Base-by-base conservation (phyloP, 768 basidiomycete species). In the Lactarius hatsudake region DNA sequence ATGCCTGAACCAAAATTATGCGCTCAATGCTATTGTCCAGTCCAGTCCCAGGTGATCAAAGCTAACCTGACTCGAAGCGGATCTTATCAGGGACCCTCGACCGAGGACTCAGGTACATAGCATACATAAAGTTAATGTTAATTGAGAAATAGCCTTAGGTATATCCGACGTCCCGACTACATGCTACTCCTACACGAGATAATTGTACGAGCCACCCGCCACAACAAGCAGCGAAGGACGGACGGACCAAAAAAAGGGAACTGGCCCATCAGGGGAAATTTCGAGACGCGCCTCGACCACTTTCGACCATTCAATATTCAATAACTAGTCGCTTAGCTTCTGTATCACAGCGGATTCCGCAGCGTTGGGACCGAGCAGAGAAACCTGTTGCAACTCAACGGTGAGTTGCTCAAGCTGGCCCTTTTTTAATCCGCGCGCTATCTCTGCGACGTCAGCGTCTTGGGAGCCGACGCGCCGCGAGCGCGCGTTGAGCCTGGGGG, bases 331-430 rank as follows among this genome's bases (percentile, higher is more conserved):
- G 51, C 59, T 15, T 15, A 68, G 26, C 59, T 56, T 54, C 58
- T 45, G 30, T 43, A 64, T 45, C 26, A 68, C 42, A 34, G 54
- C 62, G 4, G 34, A 48, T 36, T 68, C 67, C 17, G 9, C 59
- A 2, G 32, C 9, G 54, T 56, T 64, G n/a, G 67, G 62, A 20
- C 32, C 53, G 4, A 36, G 20, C 26, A 43, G 34, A 1, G 67
- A 68, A 34, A 64, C 54, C 26, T 53, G 63, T n/a, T 60, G 40
- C 28, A 71, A 62, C 48, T 66, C 59, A 34, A 71, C 34, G n/a
- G 62, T 65, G 34, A 86, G 74, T 60, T 85, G 83, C 62, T 75
- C 74, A n/a, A 87, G 74, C 28, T 73, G 75, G 9, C 81, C 80
- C 32, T 67, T 69, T 26, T 79, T 78, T 18, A 89, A 74, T 70